phyloP scores from a whole-genome alignment of 2,329 filamentous ascomycete genomes.

The Juglanconis oblonga region DNA sequence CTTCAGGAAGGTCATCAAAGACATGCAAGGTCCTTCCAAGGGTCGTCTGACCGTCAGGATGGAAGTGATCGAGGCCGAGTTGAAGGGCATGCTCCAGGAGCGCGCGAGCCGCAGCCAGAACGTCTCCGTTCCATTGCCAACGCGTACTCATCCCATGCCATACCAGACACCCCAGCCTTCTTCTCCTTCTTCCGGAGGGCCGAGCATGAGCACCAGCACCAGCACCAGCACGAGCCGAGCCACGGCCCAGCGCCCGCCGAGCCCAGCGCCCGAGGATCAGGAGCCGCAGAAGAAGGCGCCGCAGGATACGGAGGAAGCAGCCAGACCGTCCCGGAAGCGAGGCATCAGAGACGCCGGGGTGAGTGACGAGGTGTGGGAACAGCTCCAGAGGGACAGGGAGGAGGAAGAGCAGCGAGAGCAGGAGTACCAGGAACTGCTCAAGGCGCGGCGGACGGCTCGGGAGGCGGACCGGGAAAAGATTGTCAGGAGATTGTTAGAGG shows the following conservation, averaged over 20 bases:
- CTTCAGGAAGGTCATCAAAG: slow-evolving; percentile 38
- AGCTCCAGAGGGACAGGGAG: slow-evolving; percentile 51
- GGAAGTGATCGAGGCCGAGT: slow-evolving; percentile 13
- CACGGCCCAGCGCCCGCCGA: background rate
- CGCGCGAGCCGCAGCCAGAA: slow-evolving; percentile 19
- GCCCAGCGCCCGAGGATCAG: background rate
- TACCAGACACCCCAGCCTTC: background rate
- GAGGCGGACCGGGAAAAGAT: slow-evolving; percentile 36
- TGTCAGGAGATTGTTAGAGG: slow-evolving; percentile 32
- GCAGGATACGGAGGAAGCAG: background rate
- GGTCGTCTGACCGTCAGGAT: slow-evolving; percentile 17
- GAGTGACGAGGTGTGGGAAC: slow-evolving; percentile 58
- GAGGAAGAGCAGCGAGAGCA: slow-evolving; percentile 36
- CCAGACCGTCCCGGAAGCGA: background rate
- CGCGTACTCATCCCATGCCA: background rate
- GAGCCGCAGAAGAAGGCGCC: background rate
- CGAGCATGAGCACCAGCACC: background rate
- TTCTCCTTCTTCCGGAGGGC: background rate
- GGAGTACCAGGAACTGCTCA: slow-evolving; percentile 33
- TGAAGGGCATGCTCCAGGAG: slow-evolving; percentile 22
- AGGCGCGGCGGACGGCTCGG: slow-evolving; percentile 25
- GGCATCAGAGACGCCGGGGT: slow-evolving; percentile 54
- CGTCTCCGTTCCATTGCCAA: background rate
- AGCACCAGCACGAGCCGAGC: no score
- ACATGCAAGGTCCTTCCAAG: slow-evolving; percentile 22